These are phyloP conservation scores for Lotus japonicus DNA, from an alignment of 306 rosid genomes.

Conservation along the genomic window DNA sequence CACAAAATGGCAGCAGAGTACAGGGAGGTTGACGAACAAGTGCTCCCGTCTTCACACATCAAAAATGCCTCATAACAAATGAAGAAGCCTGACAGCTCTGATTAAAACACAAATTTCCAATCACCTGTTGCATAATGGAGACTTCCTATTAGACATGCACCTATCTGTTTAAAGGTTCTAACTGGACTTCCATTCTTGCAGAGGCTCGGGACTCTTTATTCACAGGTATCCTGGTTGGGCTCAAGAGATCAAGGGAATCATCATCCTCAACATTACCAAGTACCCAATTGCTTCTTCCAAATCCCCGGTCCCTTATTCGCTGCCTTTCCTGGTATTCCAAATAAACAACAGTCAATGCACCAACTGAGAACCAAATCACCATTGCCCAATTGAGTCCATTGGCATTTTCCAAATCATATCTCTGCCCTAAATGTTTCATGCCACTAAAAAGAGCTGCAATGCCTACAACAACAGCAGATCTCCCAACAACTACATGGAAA, in stretches of 20 bases:
- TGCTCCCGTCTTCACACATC: constrained; percentile 28
- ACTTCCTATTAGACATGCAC: constrained; percentile 11
- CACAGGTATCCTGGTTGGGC: constrained; percentile 32
- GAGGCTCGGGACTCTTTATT: constrained; percentile 44
- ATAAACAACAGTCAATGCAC: constrained; percentile 47
- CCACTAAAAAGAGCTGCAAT: constrained; percentile 76
- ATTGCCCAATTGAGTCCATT: constrained; percentile 70
- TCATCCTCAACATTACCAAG: constrained; percentile 74
- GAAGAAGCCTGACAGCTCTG: constrained; percentile 25
- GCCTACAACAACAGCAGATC: constrained; percentile 61
- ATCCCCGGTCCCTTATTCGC: constrained; percentile 29
- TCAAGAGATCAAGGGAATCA: constrained; percentile 75
- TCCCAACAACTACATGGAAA: constrained; percentile 59
- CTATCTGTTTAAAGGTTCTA: constrained; percentile 80
- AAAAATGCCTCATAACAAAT: constrained; percentile 24
- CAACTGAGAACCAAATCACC: constrained; percentile 57
- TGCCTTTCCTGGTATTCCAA: constrained; percentile 53
- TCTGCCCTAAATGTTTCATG: constrained; percentile 80
- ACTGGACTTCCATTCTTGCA: constrained; percentile 76
- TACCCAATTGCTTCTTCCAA: constrained; percentile 83
- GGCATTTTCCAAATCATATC: constrained; percentile 63
- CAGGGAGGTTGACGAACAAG: background rate
- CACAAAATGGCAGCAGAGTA: constrained; percentile 24
- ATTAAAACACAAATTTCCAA: constrained; percentile 11
- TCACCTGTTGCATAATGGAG: constrained; percentile 17